Evolutionary conservation across 2,329 filamentous ascomycete genomes (phyloP).

Genomic region (Dichotomopilus funicola): DNA sequence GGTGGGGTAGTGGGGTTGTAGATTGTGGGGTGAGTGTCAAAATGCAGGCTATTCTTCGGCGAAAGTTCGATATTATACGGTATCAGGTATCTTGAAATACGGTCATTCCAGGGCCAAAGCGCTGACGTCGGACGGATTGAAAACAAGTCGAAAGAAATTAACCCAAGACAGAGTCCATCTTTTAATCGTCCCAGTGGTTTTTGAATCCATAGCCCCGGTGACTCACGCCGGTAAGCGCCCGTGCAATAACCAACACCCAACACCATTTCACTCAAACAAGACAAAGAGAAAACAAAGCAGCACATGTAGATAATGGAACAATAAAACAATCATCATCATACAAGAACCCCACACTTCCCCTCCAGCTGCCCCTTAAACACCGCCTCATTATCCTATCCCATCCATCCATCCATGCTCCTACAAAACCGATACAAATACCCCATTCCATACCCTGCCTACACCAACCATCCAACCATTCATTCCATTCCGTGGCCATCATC

Average conservation of each 20-base stretch:
- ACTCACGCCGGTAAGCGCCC: background rate
- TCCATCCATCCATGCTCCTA: background rate
- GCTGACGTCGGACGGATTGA: no score
- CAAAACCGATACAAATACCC: background rate
- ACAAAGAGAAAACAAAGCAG: no score
- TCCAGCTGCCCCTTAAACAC: no score
- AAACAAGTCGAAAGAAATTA: no score
- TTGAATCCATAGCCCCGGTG: background rate
- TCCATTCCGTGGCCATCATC: background rate
- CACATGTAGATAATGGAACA: background rate
- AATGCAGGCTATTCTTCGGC: conserved; percentile 3
- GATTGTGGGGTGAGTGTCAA: background rate
- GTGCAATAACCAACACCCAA: background rate
- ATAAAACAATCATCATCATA: background rate
- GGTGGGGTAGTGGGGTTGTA: background rate
- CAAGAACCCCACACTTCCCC: background rate
- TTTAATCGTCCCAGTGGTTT: background rate
- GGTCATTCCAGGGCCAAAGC: no score
- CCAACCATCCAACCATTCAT: background rate
- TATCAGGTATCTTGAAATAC: no score
- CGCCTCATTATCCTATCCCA: background rate
- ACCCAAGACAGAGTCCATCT: background rate
- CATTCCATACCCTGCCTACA: background rate
- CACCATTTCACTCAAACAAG: no score
- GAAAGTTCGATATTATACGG: no score